These are phyloP conservation scores for Citrullus amarus DNA, from an alignment of 306 rosid species.

Conservation along the genomic window DNA sequence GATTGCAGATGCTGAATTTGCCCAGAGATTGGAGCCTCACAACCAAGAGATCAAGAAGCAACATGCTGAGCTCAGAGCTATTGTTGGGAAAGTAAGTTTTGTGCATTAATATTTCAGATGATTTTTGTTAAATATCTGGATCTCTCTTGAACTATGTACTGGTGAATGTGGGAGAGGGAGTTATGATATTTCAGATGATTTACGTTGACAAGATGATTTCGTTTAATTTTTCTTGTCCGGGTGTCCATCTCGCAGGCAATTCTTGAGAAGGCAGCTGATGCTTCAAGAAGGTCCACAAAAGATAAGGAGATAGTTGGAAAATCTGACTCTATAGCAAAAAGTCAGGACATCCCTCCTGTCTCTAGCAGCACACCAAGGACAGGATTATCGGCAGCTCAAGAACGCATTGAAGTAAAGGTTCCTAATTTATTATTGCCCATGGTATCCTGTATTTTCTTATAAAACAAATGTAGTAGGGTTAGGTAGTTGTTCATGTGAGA, in stretches of 20 bases:
- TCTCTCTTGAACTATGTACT: background rate
- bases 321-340: constrained; percentile 30
- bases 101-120: background rate
- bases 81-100: constrained; percentile 61
- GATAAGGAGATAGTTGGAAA: constrained; percentile 34
- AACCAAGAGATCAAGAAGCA: constrained; percentile 93
- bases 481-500: background rate
- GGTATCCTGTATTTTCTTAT: background rate
- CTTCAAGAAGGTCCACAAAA: constrained; percentile 30
- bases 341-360: constrained; percentile 22
- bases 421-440: background rate
- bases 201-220: background rate
- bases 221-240: background rate
- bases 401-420: constrained; percentile 32
- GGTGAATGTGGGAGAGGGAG: background rate
- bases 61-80: constrained; percentile 61
- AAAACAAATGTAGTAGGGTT: background rate
- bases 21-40: constrained; percentile 81
- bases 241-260: constrained; percentile 25
- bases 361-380: constrained; percentile 27
- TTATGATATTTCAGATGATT: background rate
- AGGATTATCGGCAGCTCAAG: constrained; percentile 26
- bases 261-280: constrained; percentile 52
- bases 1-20: constrained; percentile 82
- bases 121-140: background rate